These are phyloP conservation scores for Chlorella variabilis DNA, from an alignment of 163 green algal species.

Conservation along the genomic window DNA sequence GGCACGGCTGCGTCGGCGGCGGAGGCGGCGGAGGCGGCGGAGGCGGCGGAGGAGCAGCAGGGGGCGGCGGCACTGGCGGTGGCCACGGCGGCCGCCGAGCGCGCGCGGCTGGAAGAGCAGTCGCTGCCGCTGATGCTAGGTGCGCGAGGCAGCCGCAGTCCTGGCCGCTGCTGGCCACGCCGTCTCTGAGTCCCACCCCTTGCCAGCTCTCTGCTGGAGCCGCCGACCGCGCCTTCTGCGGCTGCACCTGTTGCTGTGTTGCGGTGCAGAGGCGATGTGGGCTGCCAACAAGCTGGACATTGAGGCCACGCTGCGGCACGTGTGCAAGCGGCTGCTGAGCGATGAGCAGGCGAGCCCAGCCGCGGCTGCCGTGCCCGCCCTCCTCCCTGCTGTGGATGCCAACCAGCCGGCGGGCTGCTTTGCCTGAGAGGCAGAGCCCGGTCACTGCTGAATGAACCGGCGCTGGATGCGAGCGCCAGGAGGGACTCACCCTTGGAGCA, in stretches of 20 bases:
- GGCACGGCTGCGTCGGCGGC: not conserved
- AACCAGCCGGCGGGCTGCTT: not conserved
- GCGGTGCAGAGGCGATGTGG: constrained; percentile 80
- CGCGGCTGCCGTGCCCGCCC: too few species aligned
- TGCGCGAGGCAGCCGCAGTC: not conserved
- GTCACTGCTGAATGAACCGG: too few species aligned
- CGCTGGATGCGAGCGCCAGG: too few species aligned
- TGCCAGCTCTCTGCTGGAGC: too few species aligned
- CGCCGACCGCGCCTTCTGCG: not conserved
- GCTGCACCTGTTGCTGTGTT: not conserved
- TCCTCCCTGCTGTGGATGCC: not conserved
- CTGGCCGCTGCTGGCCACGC: not conserved
- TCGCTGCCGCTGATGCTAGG: constrained; percentile 64
- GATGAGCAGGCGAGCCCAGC: constrained; percentile 34
- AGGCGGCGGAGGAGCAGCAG: constrained; percentile 18
- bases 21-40: not conserved
- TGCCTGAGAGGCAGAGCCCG: too few species aligned
- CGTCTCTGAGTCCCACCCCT: too few species aligned
- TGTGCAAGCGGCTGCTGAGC: constrained; percentile 54
- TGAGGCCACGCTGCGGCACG: constrained; percentile 76
- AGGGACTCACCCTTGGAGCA: too few species aligned
- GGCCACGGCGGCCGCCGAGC: constrained; percentile 34
- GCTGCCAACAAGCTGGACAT: constrained; percentile 95
- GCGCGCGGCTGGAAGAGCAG: constrained; percentile 51
- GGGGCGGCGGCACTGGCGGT: constrained; percentile 23